Percentiles rank a stretch among this genome's conserved stretches.
These are phyloP conservation scores for Cercospora nicotianae DNA, from an alignment of 2,329 filamentous ascomycete genomes.

Conservation along the genomic window DNA sequence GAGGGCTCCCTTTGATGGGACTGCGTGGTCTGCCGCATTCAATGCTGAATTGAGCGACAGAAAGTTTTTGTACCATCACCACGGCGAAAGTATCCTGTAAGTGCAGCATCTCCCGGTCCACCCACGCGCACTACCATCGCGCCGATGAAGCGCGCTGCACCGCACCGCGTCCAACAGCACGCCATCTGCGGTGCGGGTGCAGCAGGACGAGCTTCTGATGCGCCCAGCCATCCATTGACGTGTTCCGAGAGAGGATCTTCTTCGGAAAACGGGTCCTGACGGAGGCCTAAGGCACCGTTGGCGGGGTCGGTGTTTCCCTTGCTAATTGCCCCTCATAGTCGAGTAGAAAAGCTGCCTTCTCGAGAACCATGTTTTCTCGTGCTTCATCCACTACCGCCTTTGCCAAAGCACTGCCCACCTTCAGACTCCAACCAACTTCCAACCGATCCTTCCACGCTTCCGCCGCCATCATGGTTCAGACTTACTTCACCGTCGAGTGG, in stretches of 20 bases:
- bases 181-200: background rate
- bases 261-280: background rate
- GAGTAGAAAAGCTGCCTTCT: slow-evolving; percentile 9
- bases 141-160: background rate
- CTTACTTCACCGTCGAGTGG: slow-evolving; percentile 55
- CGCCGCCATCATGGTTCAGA: slow-evolving; percentile 73
- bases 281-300: slow-evolving; percentile 4
- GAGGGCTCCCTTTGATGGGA: background rate
- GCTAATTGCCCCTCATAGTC: slow-evolving; percentile 10
- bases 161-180: background rate
- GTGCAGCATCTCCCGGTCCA: background rate
- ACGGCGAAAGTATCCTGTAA: background rate
- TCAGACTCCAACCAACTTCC: slow-evolving; percentile 38
- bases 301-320: slow-evolving; percentile 7
- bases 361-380: slow-evolving; percentile 17
- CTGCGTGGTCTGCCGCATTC: slow-evolving; percentile 1
- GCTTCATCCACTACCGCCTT: slow-evolving; percentile 16
- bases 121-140: background rate
- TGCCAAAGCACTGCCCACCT: slow-evolving; percentile 34
- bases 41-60: slow-evolving; percentile 2
- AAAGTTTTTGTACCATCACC: slow-evolving; percentile 7
- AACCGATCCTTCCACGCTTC: slow-evolving; percentile 61
- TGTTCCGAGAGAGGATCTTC: slow-evolving; percentile 7
- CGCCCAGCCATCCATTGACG: slow-evolving; percentile 1
- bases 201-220: slow-evolving; percentile 6